Evolutionary conservation across 1,139 yeast genomes (phyloP).

Genomic region (Debaryomyces udenii): DNA sequence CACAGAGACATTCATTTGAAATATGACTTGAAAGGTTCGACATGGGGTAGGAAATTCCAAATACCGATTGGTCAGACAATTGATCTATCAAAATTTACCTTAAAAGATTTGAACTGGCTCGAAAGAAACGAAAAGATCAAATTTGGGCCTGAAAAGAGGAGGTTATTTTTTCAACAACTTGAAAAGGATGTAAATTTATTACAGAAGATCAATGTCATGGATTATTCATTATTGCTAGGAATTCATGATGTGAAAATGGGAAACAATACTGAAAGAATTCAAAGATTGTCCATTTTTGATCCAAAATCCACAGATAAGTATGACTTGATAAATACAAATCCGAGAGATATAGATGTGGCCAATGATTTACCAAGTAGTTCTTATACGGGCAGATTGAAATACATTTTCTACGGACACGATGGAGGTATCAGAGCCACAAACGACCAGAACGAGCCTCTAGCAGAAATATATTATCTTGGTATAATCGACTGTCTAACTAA

Average conservation of each 20-base stretch:
- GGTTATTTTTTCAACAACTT: conserved; percentile 66
- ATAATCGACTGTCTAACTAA: conserved; percentile 92
- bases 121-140: conserved; percentile 61
- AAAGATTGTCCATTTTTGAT: conserved; percentile 51
- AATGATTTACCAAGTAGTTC: conserved; percentile 51
- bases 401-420: conserved; percentile 73
- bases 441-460: conserved; percentile 60
- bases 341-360: conserved; percentile 43
- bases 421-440: conserved; percentile 87
- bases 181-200: conserved; percentile 74
- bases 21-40: conserved; percentile 92
- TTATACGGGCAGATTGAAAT: conserved; percentile 53
- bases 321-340: conserved; percentile 52
- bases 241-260: conserved; percentile 74
- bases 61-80: conserved; percentile 26
- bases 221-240: conserved; percentile 87
- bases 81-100: conserved; percentile 44
- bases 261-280: conserved; percentile 41
- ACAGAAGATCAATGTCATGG: conserved; percentile 85
- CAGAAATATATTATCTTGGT: conserved; percentile 85
- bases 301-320: conserved; percentile 44
- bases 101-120: conserved; percentile 90
- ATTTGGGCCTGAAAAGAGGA: conserved; percentile 72
- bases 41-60: conserved; percentile 75
- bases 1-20: conserved; percentile 84